Evolutionary conservation across 129 eudicot genomes (phyloP).

Genomic region (Deinandra increscens): DNA sequence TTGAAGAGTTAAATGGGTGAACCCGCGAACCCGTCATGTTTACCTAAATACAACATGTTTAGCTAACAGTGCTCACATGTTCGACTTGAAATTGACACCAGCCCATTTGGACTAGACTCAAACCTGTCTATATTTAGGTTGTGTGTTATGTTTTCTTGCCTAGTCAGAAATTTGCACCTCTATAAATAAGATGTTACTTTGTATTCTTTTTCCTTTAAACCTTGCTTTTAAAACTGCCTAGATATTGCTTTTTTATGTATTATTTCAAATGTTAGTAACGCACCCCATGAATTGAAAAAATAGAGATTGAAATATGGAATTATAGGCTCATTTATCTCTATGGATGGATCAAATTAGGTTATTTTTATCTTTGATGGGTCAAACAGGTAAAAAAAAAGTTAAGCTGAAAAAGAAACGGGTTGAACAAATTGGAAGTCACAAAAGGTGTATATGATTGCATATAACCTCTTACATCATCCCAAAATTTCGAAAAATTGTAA

Average conservation of each 20-base stretch:
- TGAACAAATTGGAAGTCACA: neutral
- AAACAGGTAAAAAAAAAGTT: neutral
- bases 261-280: neutral
- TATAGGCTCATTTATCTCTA: neutral
- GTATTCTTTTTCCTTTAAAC: neutral
- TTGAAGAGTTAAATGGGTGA: neutral
- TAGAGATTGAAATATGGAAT: neutral
- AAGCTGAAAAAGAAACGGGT: neutral
- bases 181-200: neutral
- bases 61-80: neutral
- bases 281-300: neutral
- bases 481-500: neutral
- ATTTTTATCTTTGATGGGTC: neutral
- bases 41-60: neutral
- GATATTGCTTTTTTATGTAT: neutral
- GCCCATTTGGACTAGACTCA: neutral
- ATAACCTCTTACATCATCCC: neutral
- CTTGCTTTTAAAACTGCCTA: neutral
- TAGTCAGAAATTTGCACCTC: neutral
- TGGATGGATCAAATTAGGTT: neutral
- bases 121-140: neutral
- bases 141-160: neutral
- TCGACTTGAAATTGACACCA: neutral
- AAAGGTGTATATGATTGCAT: neutral
- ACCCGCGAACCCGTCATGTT: neutral